Base-by-base conservation (phyloP, 169 alveolate species). In the Eimeria tenella region DNA sequence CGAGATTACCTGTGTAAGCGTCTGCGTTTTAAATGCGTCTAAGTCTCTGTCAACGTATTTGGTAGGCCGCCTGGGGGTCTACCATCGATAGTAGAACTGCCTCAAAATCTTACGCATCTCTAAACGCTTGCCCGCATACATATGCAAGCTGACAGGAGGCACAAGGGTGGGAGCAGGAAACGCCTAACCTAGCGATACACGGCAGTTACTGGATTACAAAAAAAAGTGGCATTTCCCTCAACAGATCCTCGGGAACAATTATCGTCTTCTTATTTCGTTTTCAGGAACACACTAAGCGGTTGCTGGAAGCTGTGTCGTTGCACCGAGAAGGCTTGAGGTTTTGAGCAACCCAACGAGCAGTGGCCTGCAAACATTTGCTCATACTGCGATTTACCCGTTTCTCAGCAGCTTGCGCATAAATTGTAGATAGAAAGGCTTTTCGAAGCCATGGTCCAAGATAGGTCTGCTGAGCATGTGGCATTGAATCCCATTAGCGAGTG, bases 331-430 rank as follows among this genome's bases (percentile, higher is more conserved):
- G 8, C 63, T 56, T 81, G 10, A 81, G 31, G 60, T 68, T 11
- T 56, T 65, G 25, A 19, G 89, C 53, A 25, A 81, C 31, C 73
- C 89, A 58, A 15, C 89, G 89, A n/a, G 89, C 52, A 81, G 55
- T 58, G 4, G 89, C 89, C 89, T 81, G 74, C 71, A 81, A 53
- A 56, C 8, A 31, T 2, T 31, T 2, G 42, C 42, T 31, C 42
- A 31, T 31, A 31, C 42, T 31, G 42, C 42, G 2, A 2, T 31
- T 31, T 2, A 31, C 42, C 42, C 2, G 42, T 31, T 31, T 31
- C 42, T 31, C 2, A 31, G 42, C 42, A 31, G 42, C 42, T 31
- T 31, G 2, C 42, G 42, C 2, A 31, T 31, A 31, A 0, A 31
- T 31, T 58, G 68, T 17, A 58, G 68, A 10, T 10, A 10, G 68